phyloP scores from a whole-genome alignment of 2,329 filamentous ascomycete genomes.

The Periglandula ipomoeae region DNA sequence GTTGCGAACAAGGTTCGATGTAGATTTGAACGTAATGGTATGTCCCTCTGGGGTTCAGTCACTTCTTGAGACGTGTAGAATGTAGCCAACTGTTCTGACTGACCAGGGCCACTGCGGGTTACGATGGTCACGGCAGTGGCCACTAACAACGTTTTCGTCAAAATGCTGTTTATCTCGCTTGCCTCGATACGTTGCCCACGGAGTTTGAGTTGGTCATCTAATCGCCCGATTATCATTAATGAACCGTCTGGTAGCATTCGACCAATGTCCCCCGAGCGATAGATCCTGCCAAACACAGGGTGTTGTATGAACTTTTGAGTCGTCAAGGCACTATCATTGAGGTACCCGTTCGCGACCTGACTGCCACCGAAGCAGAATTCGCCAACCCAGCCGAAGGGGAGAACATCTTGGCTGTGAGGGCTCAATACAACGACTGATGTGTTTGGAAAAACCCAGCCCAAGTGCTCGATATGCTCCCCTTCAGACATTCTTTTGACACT shows the following conservation, averaged over 20 bases:
- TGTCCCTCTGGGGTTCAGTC: constrained; percentile 21
- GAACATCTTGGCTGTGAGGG: constrained; percentile 33
- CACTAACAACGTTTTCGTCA: constrained; percentile 44
- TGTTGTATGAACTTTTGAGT: constrained; percentile 60
- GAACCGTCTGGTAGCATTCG: constrained; percentile 69
- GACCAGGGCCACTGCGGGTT: constrained; percentile 28
- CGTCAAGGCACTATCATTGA: constrained; percentile 56
- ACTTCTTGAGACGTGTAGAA: constrained; percentile 52
- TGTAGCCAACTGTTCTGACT: constrained; percentile 48
- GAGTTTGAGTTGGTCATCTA: constrained; percentile 75
- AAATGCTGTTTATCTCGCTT: constrained; percentile 58
- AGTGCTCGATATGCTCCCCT: constrained; percentile 57
- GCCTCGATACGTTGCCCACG: constrained; percentile 74
- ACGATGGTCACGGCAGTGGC: constrained; percentile 58
- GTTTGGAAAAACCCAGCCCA: constrained; percentile 67
- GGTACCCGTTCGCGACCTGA: constrained; percentile 69
- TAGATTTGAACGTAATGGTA: constrained; percentile 26
- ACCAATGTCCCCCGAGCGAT: constrained; percentile 75
- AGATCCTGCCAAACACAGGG: constrained; percentile 60
- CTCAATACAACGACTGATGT: constrained; percentile 63
- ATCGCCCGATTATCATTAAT: constrained; percentile 61
- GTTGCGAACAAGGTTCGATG: constrained; percentile 42
- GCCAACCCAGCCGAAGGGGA: constrained; percentile 65
- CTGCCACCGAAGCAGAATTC: constrained; percentile 83
- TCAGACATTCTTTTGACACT: constrained; percentile 56